These are phyloP conservation scores for Phytophthora hybrid DNA, from an alignment of 352 stramenopile genomes.

Conservation along the genomic window DNA sequence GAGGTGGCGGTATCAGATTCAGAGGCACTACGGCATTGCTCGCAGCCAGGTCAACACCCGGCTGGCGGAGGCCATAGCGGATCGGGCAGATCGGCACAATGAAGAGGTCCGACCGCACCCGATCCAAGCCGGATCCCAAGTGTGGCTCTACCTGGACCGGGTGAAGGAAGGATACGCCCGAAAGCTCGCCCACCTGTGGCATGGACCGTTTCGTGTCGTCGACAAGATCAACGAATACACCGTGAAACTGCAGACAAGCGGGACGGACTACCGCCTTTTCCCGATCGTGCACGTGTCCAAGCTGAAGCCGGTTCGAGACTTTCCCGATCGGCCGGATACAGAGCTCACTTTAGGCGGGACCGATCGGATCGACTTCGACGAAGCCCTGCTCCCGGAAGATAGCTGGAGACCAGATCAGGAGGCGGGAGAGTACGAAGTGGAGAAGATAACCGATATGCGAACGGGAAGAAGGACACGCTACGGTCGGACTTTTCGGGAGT, in stretches of 20 bases:
- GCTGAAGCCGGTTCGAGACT: background rate
- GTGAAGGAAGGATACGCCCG: background rate
- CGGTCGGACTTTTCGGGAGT: background rate
- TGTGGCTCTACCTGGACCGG: background rate
- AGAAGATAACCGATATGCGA: background rate
- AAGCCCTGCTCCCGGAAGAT: background rate
- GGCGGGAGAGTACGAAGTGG: background rate
- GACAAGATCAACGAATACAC: background rate
- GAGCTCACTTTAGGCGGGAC: background rate
- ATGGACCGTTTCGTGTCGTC: background rate
- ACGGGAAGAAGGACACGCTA: background rate
- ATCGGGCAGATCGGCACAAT: background rate
- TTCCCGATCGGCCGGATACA: background rate
- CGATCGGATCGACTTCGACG: constrained; percentile 9
- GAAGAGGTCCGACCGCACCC: background rate
- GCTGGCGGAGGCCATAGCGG: too few species aligned
- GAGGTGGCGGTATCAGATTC: too few species aligned
- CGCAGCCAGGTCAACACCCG: too few species aligned
- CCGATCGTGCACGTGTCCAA: background rate
- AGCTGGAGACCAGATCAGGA: background rate
- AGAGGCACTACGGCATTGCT: too few species aligned
- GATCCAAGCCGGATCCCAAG: background rate
- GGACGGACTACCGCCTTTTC: background rate
- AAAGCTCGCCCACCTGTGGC: background rate
- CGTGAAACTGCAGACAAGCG: background rate